Percentiles rank a stretch among this genome's conserved stretches.
Conservation (phyloP, 1,284 basidiomycete genomes). For the Volvariella surrecta region DNA sequence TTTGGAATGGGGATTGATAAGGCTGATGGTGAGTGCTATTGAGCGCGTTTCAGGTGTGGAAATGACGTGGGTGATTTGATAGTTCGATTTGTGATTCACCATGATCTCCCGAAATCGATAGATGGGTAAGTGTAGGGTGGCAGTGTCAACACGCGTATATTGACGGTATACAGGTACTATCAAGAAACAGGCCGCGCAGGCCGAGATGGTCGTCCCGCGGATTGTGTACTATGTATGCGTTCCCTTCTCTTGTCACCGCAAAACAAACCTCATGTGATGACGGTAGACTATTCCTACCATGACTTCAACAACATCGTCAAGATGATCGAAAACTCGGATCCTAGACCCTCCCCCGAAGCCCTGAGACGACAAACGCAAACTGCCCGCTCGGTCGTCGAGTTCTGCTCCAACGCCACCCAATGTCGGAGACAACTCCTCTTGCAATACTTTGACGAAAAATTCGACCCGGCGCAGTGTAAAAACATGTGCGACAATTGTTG, state of each 20-base stretch:
- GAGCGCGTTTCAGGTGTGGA: neutral
- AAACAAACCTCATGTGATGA: neutral
- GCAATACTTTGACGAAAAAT: conserved; percentile 62
- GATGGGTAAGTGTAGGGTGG: conserved; percentile 27
- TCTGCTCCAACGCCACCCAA: conserved; percentile 75
- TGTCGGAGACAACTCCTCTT: conserved; percentile 86
- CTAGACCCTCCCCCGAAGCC: conserved; percentile 20
- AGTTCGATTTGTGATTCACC: conserved; percentile 44
- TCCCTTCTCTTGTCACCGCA: neutral
- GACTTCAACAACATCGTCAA: conserved; percentile 28
- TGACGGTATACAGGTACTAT: conserved; percentile 27
- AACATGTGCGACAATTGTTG: conserved; percentile 73
- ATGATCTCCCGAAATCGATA: conserved; percentile 35
- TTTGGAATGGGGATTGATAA: conserved; percentile 99
- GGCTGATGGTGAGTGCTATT: conserved; percentile 29
- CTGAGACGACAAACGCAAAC: conserved; percentile 29
- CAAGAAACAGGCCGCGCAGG: conserved; percentile 46
- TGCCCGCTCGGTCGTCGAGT: conserved; percentile 46
- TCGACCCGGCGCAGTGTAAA: conserved; percentile 49
- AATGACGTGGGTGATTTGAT: neutral
- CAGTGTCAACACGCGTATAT: conserved; percentile 4
- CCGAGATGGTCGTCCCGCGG: conserved; percentile 35
- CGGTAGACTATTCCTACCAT: conserved; percentile 27
- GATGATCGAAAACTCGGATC: conserved; percentile 29
- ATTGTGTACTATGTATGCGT: conserved; percentile 36